Evolutionary conservation across 352 stramenopile species (phyloP), one percentile per base, ranked within the genome.

Genomic region (Aphanomyces astaci): DNA sequence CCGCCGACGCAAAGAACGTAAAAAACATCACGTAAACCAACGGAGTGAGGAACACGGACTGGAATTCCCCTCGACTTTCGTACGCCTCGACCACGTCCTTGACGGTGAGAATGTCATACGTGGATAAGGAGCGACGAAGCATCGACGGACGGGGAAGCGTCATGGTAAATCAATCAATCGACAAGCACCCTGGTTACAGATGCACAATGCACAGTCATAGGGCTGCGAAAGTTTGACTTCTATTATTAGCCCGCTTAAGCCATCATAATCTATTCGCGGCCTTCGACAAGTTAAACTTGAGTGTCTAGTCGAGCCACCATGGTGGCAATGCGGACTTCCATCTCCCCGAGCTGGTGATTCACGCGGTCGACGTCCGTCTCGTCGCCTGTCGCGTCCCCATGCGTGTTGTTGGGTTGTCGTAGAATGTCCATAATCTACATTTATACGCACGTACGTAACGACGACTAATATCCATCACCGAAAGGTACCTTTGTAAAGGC

Each of bases 1-100:
- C 62, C 17, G 49, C 49, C 17, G 39, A 51, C 19, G 39, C 49
- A 60, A 68, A 68, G 25, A 68, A 24, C 13, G 59, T 11, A 24
- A 43, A 68, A 27, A 59, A 68, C 19, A 32, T 22, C 13, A 68
- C 36, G 36, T 43, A 43, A 7, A 43, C 36, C 7, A 43, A 7
- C 15, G 36, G 36, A 7, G 36, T 43, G 36, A 43, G 7, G 36
- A 43, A 43, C 7, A 43, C 15, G 7, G 36, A 7, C 15, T 43
- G 7, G 36, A 43, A 43, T 15, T 43, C 36, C 7, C 15, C 15
- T 7, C 36, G 36, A 43, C 36, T 43, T 7, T 43, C 36, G 36
- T 43, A 43, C 36, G 36, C 36, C 15, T 43, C 36, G 36, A 43
- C 36, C 7, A 43, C 36, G 15, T 43, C 36, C 36, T 43, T 7